Base-by-base conservation (phyloP, 306 rosid genomes). In the Dryas drummondii region DNA sequence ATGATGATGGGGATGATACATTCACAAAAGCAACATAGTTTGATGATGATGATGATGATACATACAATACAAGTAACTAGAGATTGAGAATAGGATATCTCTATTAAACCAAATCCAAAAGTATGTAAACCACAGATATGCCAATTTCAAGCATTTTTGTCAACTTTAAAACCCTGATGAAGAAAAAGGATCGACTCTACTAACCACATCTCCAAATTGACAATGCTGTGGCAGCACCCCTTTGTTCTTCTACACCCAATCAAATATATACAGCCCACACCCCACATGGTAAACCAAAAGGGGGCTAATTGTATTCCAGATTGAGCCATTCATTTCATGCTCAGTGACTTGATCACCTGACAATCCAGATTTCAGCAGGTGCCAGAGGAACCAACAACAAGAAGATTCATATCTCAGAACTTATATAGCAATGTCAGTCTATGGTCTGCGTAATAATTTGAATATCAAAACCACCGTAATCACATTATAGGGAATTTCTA, bases 181-280 rank as follows among this genome's bases (percentile, higher is more conserved):
- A 54, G 68, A 82, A 51, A 47, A 51, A 47, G 77, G 74, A 66
- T 78, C 82, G 80, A 57, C 76, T 77, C 75, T 59, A 73, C 79
- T 78, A 81, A 68, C 82, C 73, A 68, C 79, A 72, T 78, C 82
- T 54, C 66, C 80, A 66, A 70, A 54, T 73, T 62, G 72, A 76
- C 72, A 66, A 41, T 55, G 76, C 71, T 42, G 67, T 72, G 51
- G 85, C 74, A 62, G 57, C 78, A 81, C 79, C 84, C 84, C 67
- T 74, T 80, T 66, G 78, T 73, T 60, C 69, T 49, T 67, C 80
- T 84, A 79, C 85, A 72, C 71, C 86, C 90, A 87, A 88, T 88
- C 80, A 63, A 67, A 78, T 91, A 89, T 89, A 79, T 87, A 87
- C 89, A 91, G 70, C 71, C 78, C 73, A 80, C 74, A 76, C 74